A percentile compares a stretch with the other conserved stretches of the same genome.
Evolutionary conservation across 2,329 filamentous ascomycete species (phyloP).

Genomic region (Grosmannia clavigera): DNA sequence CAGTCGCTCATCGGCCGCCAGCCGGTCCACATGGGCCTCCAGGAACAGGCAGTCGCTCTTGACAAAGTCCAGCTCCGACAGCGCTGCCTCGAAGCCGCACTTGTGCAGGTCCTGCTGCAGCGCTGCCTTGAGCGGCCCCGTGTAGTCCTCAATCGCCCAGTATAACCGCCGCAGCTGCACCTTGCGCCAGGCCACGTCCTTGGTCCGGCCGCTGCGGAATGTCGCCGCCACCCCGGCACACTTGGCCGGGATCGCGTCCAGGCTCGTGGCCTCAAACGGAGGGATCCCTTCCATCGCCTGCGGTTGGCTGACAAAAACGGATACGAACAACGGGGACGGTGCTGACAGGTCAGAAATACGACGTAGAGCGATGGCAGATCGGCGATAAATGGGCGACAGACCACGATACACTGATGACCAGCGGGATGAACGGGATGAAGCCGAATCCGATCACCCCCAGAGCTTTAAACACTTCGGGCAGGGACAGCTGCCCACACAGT

Average conservation of each 20-base stretch:
- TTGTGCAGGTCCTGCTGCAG: constrained; percentile 70
- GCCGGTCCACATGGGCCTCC: constrained; percentile 65
- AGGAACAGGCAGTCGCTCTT: constrained; percentile 72
- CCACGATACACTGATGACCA: too few relatives aligned
- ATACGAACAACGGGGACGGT: too few relatives aligned
- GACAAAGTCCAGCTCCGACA: constrained; percentile 67
- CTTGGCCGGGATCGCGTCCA: constrained; percentile 52
- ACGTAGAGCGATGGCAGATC: constrained; percentile 16
- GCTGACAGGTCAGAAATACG: constrained; percentile 10
- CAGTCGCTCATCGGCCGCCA: constrained; percentile 70
- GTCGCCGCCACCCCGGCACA: constrained; percentile 50
- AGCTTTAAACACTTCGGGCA: too few relatives aligned
- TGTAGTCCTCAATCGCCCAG: constrained; percentile 78
- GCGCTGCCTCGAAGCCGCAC: constrained; percentile 57
- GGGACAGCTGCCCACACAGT: too few relatives aligned
- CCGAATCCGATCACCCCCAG: too few relatives aligned
- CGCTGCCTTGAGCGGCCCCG: constrained; percentile 60
- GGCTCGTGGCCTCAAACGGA: constrained; percentile 46
- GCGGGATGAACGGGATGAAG: too few relatives aligned
- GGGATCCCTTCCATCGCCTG: constrained; percentile 21
- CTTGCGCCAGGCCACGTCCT: constrained; percentile 68
- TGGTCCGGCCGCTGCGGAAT: constrained; percentile 73
- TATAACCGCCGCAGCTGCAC: constrained; percentile 87
- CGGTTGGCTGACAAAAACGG: constrained; percentile 14
- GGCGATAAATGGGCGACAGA: too few relatives aligned